phyloP scores from a whole-genome alignment of 2,329 filamentous ascomycete species.

The Alternaria triticimaculans region DNA sequence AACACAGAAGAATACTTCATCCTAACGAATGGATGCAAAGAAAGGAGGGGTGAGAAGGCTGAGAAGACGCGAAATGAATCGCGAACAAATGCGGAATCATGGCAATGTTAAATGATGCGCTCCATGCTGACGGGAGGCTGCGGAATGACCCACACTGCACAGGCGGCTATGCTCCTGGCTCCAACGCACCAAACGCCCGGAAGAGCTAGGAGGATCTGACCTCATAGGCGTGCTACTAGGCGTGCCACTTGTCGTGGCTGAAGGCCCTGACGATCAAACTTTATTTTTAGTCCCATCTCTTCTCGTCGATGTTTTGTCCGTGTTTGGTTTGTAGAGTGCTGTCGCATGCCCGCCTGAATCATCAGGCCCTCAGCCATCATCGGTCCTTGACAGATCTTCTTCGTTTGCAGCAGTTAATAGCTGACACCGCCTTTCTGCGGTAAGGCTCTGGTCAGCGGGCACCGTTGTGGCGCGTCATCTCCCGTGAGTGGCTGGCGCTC shows the following conservation, averaged over 20 bases:
- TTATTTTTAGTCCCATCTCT: constrained; percentile 12
- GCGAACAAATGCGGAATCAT: constrained; percentile 12
- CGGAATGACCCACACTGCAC: constrained; percentile 11
- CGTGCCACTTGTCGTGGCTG: constrained; percentile 22
- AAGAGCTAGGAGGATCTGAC: constrained; percentile 22
- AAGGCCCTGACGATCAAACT: constrained; percentile 16
- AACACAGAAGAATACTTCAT: constrained; percentile 40
- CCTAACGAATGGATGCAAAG: constrained; percentile 4
- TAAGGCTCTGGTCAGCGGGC: not conserved
- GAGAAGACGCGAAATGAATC: not conserved
- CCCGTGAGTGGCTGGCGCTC: not conserved
- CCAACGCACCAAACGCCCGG: constrained; percentile 9
- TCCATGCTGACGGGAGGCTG: constrained; percentile 13
- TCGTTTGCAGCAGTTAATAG: not conserved
- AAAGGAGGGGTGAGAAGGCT: not conserved
- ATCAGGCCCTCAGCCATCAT: not conserved
- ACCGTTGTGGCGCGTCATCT: constrained; percentile 3
- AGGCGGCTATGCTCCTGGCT: constrained; percentile 20
- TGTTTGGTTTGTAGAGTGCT: not conserved
- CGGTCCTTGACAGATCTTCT: not conserved
- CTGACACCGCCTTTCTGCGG: constrained; percentile 1
- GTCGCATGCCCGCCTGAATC: constrained; percentile 6
- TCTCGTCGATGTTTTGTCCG: constrained; percentile 1
- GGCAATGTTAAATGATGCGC: constrained; percentile 18
- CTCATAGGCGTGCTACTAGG: constrained; percentile 21